A percentile compares a stretch with the other conserved stretches of the same genome.
Conservation (phyloP, 2,329 filamentous ascomycete genomes). For the Lasiodiplodia gonubiensis region DNA sequence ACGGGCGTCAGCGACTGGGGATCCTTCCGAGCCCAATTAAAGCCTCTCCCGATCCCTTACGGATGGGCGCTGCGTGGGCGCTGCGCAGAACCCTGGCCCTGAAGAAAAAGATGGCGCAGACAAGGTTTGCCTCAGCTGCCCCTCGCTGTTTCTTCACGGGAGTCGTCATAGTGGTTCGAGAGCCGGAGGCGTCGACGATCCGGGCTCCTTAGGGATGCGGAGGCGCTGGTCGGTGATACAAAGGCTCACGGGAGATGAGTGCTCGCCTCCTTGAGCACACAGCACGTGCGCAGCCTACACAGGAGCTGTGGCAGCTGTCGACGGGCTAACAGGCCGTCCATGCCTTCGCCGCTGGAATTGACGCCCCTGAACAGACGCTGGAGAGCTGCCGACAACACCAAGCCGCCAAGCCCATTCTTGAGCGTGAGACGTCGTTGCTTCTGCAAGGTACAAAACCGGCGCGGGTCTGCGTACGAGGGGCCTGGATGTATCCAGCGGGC, state of each 20-base stretch:
- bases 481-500: constrained; percentile 16
- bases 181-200: constrained; percentile 26
- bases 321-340: background rate
- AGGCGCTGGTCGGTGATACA: constrained; percentile 25
- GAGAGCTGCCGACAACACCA: background rate
- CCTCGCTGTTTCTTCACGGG: constrained; percentile 26
- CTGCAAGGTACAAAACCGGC: constrained; percentile 29
- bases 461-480: constrained; percentile 21
- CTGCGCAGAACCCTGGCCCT: background rate
- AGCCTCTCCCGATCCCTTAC: background rate
- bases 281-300: constrained; percentile 26
- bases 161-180: constrained; percentile 21
- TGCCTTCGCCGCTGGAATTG: constrained; percentile 15
- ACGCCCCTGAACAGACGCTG: constrained; percentile 15
- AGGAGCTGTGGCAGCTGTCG: constrained; percentile 23
- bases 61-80: constrained; percentile 1
- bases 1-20: constrained; percentile 10
- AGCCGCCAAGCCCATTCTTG: constrained; percentile 28
- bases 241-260: constrained; percentile 27
- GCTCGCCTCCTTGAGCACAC: constrained; percentile 5
- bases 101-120: constrained; percentile 27
- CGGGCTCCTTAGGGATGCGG: constrained; percentile 27
- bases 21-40: constrained; percentile 1
- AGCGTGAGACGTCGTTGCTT: constrained; percentile 20
- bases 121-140: constrained; percentile 24